A percentile compares a stretch with the other conserved stretches of the same genome.
Evolutionary conservation across 2,329 filamentous ascomycete genomes (phyloP).

Genomic region (Ustulina deusta): DNA sequence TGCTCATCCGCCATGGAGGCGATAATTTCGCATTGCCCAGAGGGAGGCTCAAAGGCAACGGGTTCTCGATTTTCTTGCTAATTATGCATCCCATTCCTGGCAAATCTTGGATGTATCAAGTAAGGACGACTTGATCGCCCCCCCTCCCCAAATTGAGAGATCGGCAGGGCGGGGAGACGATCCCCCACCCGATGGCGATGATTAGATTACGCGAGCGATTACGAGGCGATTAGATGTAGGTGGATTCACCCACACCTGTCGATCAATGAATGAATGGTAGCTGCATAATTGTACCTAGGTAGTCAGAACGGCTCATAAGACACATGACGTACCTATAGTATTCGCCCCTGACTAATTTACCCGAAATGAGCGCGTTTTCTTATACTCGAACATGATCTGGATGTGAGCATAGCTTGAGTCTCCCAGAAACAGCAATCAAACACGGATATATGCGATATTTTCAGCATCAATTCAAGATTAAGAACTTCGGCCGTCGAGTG

Average conservation of each 20-base stretch:
- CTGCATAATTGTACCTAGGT: not conserved
- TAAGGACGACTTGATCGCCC: not conserved
- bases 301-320: not conserved
- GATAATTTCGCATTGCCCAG: not conserved
- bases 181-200: conserved; percentile 5
- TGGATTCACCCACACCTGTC: conserved; percentile 8
- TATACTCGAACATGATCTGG: not conserved
- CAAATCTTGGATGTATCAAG: not conserved
- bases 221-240: not conserved
- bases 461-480: not conserved
- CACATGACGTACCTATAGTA: conserved; percentile 6
- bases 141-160: not conserved
- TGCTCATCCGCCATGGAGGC: not conserved
- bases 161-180: conserved; percentile 7
- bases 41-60: not conserved
- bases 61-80: not conserved
- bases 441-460: conserved; percentile 4
- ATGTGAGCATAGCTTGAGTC: conserved; percentile 1
- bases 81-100: not conserved
- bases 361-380: conserved; percentile 20
- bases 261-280: not conserved
- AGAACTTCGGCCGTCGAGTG: not conserved
- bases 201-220: not conserved
- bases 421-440: conserved; percentile 25
- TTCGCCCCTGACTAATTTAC: conserved; percentile 22